phyloP scores from a whole-genome alignment of 768 basidiomycete genomes.

The Xanthoconium purpureum region DNA sequence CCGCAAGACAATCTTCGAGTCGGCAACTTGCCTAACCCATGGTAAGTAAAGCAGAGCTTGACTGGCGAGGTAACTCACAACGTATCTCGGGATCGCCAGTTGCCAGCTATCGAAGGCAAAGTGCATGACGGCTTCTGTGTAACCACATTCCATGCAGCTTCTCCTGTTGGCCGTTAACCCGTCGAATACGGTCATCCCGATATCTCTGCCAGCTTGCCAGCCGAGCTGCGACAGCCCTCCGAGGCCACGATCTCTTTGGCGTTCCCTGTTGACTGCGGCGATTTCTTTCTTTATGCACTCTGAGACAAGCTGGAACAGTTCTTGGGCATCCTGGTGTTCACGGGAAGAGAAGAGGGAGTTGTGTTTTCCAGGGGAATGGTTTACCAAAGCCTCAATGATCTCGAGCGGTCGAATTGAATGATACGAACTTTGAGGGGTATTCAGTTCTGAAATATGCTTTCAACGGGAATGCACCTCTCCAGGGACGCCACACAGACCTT shows the following conservation, averaged over 20 bases:
- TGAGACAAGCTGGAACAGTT: conserved; percentile 91
- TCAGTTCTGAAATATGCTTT: conserved; percentile 47
- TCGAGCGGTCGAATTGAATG: conserved; percentile 66
- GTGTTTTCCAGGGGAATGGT: conserved; percentile 48
- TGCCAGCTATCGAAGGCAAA: conserved; percentile 87
- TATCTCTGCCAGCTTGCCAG: conserved; percentile 32
- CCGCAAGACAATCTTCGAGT: conserved; percentile 79
- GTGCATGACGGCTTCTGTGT: conserved; percentile 92
- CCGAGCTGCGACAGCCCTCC: conserved; percentile 45
- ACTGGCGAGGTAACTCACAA: conserved; percentile 42
- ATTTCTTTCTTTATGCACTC: conserved; percentile 88
- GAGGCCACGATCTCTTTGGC: conserved; percentile 66
- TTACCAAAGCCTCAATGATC: conserved; percentile 68
- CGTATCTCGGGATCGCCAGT: conserved; percentile 63
- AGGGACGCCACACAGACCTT: conserved; percentile 43
- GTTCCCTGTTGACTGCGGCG: conserved; percentile 68
- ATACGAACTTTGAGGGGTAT: conserved; percentile 56
- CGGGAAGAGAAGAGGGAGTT: conserved; percentile 77
- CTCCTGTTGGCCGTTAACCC: conserved; percentile 87
- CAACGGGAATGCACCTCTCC: not conserved
- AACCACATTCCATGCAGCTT: conserved; percentile 86
- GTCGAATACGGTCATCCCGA: conserved; percentile 76
- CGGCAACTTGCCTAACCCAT: conserved; percentile 54
- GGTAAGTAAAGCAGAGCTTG: conserved; percentile 10
- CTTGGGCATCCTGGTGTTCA: conserved; percentile 98